A percentile compares a stretch with the other conserved stretches of the same genome.
These are phyloP conservation scores for Apophysomyces variabilis DNA, from an alignment of 371 early-diverging fungal genomes.

Conservation along the genomic window DNA sequence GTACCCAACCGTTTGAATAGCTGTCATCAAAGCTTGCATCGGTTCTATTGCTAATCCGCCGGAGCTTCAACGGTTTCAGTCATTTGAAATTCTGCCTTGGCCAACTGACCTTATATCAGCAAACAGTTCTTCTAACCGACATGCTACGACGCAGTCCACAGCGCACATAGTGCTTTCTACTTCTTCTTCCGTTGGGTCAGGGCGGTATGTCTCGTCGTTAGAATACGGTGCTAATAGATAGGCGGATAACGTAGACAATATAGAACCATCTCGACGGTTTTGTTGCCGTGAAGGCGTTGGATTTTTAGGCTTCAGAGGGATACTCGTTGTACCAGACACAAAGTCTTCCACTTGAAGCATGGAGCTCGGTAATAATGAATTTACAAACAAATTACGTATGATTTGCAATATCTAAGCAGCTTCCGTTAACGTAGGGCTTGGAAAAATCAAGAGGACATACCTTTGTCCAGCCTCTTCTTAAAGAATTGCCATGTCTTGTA, in stretches of 20 bases:
- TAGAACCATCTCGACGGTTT: constrained; percentile 65
- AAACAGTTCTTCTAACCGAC: constrained; percentile 76
- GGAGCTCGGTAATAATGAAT: constrained; percentile 63
- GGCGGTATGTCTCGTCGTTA: constrained; percentile 57
- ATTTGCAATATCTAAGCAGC: constrained; percentile 60
- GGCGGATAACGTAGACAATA: constrained; percentile 78
- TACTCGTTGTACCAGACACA: constrained; percentile 69
- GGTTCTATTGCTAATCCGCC: constrained; percentile 46
- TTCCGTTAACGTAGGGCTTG: not conserved
- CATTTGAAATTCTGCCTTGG: not conserved
- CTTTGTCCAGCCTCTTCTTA: constrained; percentile 79
- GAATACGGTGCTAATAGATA: constrained; percentile 78
- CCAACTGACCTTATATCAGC: constrained; percentile 63
- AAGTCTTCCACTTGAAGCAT: constrained; percentile 79
- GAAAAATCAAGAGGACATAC: constrained; percentile 18
- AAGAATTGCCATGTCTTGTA: constrained; percentile 71
- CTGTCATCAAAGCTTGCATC: constrained; percentile 58
- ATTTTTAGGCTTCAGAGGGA: constrained; percentile 68
- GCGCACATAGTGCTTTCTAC: constrained; percentile 73
- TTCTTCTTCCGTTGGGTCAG: constrained; percentile 78
- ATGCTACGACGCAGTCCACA: constrained; percentile 72
- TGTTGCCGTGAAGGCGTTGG: constrained; percentile 54
- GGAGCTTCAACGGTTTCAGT: not conserved
- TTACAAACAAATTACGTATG: constrained; percentile 82
- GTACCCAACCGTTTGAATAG: constrained; percentile 54